Evolutionary conservation across 2,329 filamentous ascomycete genomes (phyloP).

Genomic region (Aspergillus pseudonomiae): DNA sequence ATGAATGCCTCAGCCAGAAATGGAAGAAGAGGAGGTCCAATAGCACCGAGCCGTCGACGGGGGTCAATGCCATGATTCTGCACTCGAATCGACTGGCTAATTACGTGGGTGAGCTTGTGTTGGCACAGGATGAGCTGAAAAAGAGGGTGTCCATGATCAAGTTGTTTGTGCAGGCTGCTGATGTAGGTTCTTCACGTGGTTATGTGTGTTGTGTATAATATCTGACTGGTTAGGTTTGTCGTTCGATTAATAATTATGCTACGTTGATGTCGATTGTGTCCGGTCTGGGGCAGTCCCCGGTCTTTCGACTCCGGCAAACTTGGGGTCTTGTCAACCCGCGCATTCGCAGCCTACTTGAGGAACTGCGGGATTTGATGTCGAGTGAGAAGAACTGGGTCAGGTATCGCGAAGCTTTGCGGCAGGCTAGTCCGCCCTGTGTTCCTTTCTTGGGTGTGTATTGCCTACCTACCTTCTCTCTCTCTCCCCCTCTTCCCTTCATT

Average conservation of each 20-base stretch:
- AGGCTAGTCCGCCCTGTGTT: slow-evolving; percentile 88
- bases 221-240: slow-evolving; percentile 70
- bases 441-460: slow-evolving; percentile 89
- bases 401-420: slow-evolving; percentile 71
- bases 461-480: too few relatives aligned
- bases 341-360: slow-evolving; percentile 73
- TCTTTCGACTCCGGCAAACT: slow-evolving; percentile 84
- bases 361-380: slow-evolving; percentile 85
- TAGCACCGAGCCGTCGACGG: slow-evolving; percentile 76
- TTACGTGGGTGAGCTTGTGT: slow-evolving; percentile 95
- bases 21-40: slow-evolving; percentile 82
- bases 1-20: slow-evolving; percentile 91
- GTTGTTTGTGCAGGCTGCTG: slow-evolving; percentile 89
- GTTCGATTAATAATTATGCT: slow-evolving; percentile 87
- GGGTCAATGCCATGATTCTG: slow-evolving; percentile 89
- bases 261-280: slow-evolving; percentile 94
- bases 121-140: slow-evolving; percentile 87
- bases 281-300: slow-evolving; percentile 85
- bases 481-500: too few relatives aligned
- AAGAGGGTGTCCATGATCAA: slow-evolving; percentile 93
- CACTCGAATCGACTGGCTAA: slow-evolving; percentile 97
- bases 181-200: slow-evolving; percentile 57
- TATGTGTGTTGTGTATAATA: neutral
- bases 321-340: slow-evolving; percentile 88
- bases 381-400: slow-evolving; percentile 82